These are phyloP conservation scores for Psilocybe tampanensis DNA, from an alignment of 768 basidiomycete species.

Conservation along the genomic window DNA sequence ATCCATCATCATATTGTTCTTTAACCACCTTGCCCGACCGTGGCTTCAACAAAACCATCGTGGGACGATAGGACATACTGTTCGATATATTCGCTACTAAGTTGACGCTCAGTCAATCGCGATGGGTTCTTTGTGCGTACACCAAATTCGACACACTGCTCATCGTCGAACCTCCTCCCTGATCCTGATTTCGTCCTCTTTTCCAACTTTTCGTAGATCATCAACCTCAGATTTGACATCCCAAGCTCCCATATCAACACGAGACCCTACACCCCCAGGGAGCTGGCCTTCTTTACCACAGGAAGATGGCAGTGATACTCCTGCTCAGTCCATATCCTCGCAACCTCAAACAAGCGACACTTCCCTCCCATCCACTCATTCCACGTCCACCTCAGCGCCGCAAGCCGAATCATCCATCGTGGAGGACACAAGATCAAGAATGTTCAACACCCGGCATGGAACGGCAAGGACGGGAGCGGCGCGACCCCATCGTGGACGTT, in stretches of 20 bases:
- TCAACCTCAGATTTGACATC: neutral
- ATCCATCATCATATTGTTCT: no score
- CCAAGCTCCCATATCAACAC: neutral
- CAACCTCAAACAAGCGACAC: neutral
- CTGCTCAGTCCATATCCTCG: neutral
- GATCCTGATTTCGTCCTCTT: neutral
- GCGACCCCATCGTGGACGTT: conserved; percentile 17
- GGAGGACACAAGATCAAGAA: neutral
- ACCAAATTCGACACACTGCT: neutral
- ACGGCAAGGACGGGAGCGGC: neutral
- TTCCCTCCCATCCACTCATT: no score
- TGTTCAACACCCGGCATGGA: neutral
- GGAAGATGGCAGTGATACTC: neutral
- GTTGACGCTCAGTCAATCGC: no score
- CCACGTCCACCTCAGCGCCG: no score
- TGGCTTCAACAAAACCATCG: no score
- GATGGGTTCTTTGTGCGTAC: no score
- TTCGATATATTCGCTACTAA: no score
- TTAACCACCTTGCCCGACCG: no score
- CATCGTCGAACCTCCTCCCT: neutral
- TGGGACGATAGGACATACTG: no score
- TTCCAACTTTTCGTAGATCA: neutral
- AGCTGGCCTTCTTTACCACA: neutral
- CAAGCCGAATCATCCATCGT: neutral
- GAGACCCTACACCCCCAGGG: neutral